Evolutionary conservation across 2,329 filamentous ascomycete species (phyloP), one percentile per base, ranked within the genome.

Genomic region (Cercospora canescens): DNA sequence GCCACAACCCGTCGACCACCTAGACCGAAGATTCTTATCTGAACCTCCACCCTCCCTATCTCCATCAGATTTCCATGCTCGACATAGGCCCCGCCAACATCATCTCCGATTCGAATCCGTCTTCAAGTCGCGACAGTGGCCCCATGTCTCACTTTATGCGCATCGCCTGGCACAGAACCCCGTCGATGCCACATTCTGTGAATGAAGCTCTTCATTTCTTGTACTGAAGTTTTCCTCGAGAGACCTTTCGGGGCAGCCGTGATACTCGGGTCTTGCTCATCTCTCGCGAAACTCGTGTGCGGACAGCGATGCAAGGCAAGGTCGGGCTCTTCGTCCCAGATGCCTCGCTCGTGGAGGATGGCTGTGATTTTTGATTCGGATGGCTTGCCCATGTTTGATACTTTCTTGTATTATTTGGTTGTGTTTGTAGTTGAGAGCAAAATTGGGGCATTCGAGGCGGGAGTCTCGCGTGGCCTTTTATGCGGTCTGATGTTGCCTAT

Each of bases 201-300:
- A 12, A 56, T 56, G 18, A 56, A 56, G 18, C 52, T 56, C 30
- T 56, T 56, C 52, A 56, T 35, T 4, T 56, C 52, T 12, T 56
- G 52, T 8, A 56, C 28, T 6, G 52, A 56, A 12, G 28, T 56
- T 9, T 32, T 32, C 16, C 52, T 7, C n/a, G 28, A 34, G 8
- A 56, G 52, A 2, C 28, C 32, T 12, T 35, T 35, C 9, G 14
- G 26, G n/a, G 26, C 16, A 18, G 28, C 5, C 1, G n/a, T 24
- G 1, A 18, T 56, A 21, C 58, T 48, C 6, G 34, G 52, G 7
- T 50, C 61, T 2, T 16, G 12, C n/a, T 55, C 45, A 41, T 62
- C 60, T 34, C 58, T 63, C 1, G 39, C 41, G 39, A 50, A 50
- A 28, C 57, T 60, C 14, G 28, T 60, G 18, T 60, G 57, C 18